Evolutionary conservation across 306 rosid species (phyloP), one percentile per base, ranked within the genome.

Genomic region (Citrullus colocynthis): DNA sequence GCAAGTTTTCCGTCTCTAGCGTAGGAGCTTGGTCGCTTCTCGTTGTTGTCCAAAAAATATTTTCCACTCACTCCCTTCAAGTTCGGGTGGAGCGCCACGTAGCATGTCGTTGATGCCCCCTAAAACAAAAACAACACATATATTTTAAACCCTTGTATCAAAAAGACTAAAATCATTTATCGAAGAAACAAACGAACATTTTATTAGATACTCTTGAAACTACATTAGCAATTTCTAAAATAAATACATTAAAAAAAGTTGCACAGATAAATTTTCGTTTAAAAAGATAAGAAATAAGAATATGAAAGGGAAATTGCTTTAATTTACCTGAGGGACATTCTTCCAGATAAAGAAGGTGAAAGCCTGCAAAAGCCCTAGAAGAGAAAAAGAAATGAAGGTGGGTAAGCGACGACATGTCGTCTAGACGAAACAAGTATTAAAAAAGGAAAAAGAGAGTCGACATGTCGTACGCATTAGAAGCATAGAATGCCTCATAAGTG

Each of bases 101-200:
- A 92, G 85, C 96, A 85, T 49, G 97, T 90, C 16, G 97, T 95
- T 44, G 99, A 90, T 59, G 97, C 97, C 66, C 99, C 99, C 97
- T 90, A 80, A 8, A 32, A 58, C 30, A 18, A 56, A 4, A 54
- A 54, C 21, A 54, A 54, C 58, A 48, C 5, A 48, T 4, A 48
- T 48, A 48, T 12, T 1, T 36, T 36, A 36, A 36, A 36, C 39
- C 0, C 4, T 36, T 36, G 4, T 9, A 44, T 44, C 49, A 9
- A 44, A 44, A 10, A 44, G 7, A 9, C 49, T 9, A 44, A 36
- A 36, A 36, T 36, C 39, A 5, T 36, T 36, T 36, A 42, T 42
- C 45, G 7, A 42, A 6, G 45, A 42, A 42, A 42, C 45, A 36
- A 42, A 48, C 9, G 6, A 4, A 12, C 18, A 1, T 14, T 4